Base-by-base conservation (phyloP, 768 basidiomycete species). In the Lactarius indigo region DNA sequence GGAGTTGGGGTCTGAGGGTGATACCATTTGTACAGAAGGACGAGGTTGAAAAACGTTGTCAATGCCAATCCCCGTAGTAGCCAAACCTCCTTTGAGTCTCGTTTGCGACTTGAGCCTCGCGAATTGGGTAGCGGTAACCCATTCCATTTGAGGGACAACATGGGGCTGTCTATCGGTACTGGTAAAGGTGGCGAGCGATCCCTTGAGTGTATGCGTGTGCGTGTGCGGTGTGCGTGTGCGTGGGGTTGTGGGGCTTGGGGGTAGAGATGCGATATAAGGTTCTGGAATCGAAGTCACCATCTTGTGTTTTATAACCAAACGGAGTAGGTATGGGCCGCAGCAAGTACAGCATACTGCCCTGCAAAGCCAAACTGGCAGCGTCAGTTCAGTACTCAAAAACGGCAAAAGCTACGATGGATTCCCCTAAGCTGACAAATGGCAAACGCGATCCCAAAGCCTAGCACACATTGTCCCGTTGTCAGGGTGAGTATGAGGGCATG, bases 41-140 rank as follows among this genome's bases (percentile, higher is more conserved):
- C 1, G n/a, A 68, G 0, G 57, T 64, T 59, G 58, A 68, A 35
- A 12, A 68, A 6, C 13, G 41, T 39, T 13, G n/a, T 18, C 7
- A 68, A 13, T 7, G 15, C 52, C 28, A 64, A 60, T 7, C 39
- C 50, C 39, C 62, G 41, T 5, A 35, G 17, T 0, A 63, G 7
- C 61, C 66, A 67, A 47, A 10, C n/a, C 2, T 67, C 66, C 20
- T 37, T 63, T 2, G 13, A 26, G 50, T 15, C 12, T 56, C 58
- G 62, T n/a, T 28, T 55, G 26, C 0, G 30, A 15, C 26, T 64
- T 31, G 58, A 2, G 23, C 20, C 15, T 30, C 52, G 30, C 26
- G 18, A 17, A 26, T 67, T 41, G 5, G 50, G 62, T 2, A 39
- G 13, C 10, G 62, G 41, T 3, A 31, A 9, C n/a, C 58, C 52